Percentiles rank a stretch among this genome's conserved stretches.
phyloP scores from a whole-genome alignment of 306 rosid genomes.

The Cicer bijugum region DNA sequence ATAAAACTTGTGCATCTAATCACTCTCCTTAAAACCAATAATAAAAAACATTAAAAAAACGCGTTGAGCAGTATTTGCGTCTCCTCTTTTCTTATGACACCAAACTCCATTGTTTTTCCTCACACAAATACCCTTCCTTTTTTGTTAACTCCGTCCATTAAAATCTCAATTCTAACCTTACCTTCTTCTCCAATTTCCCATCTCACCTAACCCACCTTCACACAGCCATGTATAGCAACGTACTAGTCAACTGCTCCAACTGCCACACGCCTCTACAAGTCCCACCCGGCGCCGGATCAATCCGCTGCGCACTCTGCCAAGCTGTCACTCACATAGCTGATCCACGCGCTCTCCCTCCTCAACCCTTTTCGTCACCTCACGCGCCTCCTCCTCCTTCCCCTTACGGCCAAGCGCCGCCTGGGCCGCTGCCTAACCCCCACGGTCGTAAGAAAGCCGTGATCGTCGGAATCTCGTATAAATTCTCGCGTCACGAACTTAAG shows the following conservation, averaged over 20 bases:
- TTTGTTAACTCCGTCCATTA: neutral
- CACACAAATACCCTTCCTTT: too few species aligned
- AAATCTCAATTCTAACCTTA: conserved; percentile 26
- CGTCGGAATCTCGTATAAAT: conserved; percentile 78
- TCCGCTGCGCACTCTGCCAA: conserved; percentile 86
- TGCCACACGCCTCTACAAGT: conserved; percentile 81
- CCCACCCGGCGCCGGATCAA: conserved; percentile 75
- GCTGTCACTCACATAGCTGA: conserved; percentile 74
- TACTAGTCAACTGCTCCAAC: conserved; percentile 81
- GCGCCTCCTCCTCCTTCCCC: conserved; percentile 49
- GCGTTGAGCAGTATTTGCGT: too few species aligned
- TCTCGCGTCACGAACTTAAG: conserved; percentile 86
- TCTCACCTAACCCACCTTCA: neutral
- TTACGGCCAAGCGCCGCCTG: conserved; percentile 66
- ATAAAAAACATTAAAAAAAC: too few species aligned
- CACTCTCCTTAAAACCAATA: too few species aligned
- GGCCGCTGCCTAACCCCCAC: conserved; percentile 65
- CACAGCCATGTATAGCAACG: conserved; percentile 41
- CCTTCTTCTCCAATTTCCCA: conserved; percentile 31
- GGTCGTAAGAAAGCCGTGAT: conserved; percentile 95
- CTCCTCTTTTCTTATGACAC: neutral
- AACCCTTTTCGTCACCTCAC: conserved; percentile 42
- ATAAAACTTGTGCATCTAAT: too few species aligned
- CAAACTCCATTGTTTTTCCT: neutral
- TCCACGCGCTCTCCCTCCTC: conserved; percentile 62